Conservation (phyloP, 2,329 filamentous ascomycete genomes). For the Aspergillus unguis region DNA sequence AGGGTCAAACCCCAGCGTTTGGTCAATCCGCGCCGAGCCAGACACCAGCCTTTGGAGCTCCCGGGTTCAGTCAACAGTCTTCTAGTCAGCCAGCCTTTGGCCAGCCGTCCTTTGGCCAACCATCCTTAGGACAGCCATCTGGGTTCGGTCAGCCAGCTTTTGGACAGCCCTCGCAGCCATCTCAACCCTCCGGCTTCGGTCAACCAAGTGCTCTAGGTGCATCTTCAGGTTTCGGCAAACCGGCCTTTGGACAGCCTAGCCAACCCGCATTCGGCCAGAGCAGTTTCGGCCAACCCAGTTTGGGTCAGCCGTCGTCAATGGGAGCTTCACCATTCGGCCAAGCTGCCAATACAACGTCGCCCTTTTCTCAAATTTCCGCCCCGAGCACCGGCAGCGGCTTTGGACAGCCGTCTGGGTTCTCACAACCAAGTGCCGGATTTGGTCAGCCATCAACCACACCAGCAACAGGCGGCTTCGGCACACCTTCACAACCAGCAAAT, state of each 20-base stretch:
- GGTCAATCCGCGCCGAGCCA: conserved; percentile 38
- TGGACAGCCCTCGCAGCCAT: conserved; percentile 10
- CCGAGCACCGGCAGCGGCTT: conserved; percentile 29
- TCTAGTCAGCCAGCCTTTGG: conserved; percentile 17
- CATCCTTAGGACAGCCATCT: conserved; percentile 22
- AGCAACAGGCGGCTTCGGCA: conserved; percentile 32
- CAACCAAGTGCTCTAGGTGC: conserved; percentile 18
- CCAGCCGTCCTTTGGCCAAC: conserved; percentile 29
- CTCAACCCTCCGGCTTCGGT: conserved; percentile 14
- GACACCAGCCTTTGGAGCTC: conserved; percentile 24
- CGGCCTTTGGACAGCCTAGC: conserved; percentile 44
- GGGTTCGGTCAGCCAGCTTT: conserved; percentile 17
- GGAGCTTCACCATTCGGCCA: conserved; percentile 35
- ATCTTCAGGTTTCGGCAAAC: conserved; percentile 24
- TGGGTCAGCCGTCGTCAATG: conserved; percentile 33
- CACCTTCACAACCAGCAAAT: conserved; percentile 25
- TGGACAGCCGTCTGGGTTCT: conserved; percentile 33
- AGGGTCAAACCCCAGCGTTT: conserved; percentile 23
- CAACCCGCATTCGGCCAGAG: conserved; percentile 46
- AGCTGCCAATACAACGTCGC: conserved; percentile 29
- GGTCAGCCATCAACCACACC: conserved; percentile 23
- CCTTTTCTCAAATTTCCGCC: conserved; percentile 45
- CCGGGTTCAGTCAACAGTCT: conserved; percentile 30
- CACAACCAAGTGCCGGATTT: conserved; percentile 30
- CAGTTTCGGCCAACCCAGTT: conserved; percentile 33